phyloP scores from a whole-genome alignment of 2,329 filamentous ascomycete species.

The Curvularia eragrostidis region DNA sequence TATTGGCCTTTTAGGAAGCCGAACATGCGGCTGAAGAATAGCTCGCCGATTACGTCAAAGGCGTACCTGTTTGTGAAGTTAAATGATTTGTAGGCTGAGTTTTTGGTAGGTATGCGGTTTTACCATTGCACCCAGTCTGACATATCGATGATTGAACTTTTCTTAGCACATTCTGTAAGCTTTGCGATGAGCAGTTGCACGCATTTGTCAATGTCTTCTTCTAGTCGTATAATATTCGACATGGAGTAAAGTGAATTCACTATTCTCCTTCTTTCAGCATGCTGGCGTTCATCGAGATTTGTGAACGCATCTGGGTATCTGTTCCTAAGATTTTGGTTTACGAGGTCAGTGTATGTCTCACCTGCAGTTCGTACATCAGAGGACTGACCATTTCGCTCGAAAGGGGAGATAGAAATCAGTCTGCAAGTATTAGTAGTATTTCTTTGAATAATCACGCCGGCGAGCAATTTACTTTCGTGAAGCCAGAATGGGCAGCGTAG shows the following conservation, averaged over 20 bases:
- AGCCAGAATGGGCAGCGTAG: slow-evolving; percentile 3
- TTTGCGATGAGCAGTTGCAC: neutral
- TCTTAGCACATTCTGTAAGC: neutral
- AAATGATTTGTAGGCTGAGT: too few relatives aligned
- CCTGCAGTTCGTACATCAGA: too few relatives aligned
- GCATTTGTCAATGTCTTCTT: slow-evolving; percentile 7
- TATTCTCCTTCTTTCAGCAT: slow-evolving; percentile 11
- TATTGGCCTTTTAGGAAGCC: neutral
- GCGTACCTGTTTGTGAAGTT: slow-evolving; percentile 8
- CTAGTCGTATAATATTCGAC: slow-evolving; percentile 7
- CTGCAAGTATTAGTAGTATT: neutral
- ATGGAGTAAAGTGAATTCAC: slow-evolving; percentile 15
- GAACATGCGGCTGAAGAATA: slow-evolving; percentile 18
- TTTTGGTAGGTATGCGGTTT: too few relatives aligned
- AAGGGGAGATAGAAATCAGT: slow-evolving; percentile 14
- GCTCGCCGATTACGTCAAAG: slow-evolving; percentile 14
- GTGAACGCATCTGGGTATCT: slow-evolving; percentile 14
- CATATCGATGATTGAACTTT: neutral
- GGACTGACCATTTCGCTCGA: slow-evolving; percentile 4
- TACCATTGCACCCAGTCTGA: slow-evolving; percentile 11
- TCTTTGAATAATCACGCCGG: accelerated
- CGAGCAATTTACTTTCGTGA: neutral
- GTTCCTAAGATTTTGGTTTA: too few relatives aligned
- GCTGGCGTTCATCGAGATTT: slow-evolving; percentile 9
- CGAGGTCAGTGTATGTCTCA: too few relatives aligned